phyloP scores from a whole-genome alignment of 331 rosid species.

The Prunus yedoensis region DNA sequence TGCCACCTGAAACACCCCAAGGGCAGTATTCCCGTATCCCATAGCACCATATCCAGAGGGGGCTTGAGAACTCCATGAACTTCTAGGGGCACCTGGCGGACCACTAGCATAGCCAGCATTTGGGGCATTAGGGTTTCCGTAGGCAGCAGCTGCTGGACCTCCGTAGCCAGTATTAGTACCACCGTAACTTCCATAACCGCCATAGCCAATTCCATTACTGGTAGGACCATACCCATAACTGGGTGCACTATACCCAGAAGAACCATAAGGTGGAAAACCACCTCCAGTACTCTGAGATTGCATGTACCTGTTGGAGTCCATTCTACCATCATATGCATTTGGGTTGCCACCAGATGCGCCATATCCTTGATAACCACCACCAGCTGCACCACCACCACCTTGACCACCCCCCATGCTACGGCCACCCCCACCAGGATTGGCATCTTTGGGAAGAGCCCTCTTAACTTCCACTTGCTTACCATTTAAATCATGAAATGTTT shows the following conservation, averaged over 20 bases:
- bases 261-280: slow-evolving; percentile 90
- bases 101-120: slow-evolving; percentile 80
- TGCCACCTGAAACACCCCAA: slow-evolving; percentile 75
- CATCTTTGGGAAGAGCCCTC: slow-evolving; percentile 98
- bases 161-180: slow-evolving; percentile 78
- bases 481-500: slow-evolving; percentile 86
- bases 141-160: slow-evolving; percentile 82
- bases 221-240: slow-evolving; percentile 94
- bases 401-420: slow-evolving; percentile 66
- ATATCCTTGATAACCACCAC: slow-evolving; percentile 80
- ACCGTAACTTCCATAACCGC: slow-evolving; percentile 80
- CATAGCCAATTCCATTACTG: slow-evolving; percentile 76
- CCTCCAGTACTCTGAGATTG: slow-evolving; percentile 78
- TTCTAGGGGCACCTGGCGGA: slow-evolving; percentile 83
- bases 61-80: slow-evolving; percentile 82
- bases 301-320: slow-evolving; percentile 89
- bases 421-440: slow-evolving; percentile 89
- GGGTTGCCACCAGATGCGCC: slow-evolving; percentile 88
- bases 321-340: slow-evolving; percentile 75
- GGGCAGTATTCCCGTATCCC: slow-evolving; percentile 87
- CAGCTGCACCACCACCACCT: slow-evolving; percentile 40
- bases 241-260: slow-evolving; percentile 73
- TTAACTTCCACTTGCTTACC: slow-evolving; percentile 99
- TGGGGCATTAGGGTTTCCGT: slow-evolving; percentile 84
- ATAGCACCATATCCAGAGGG: slow-evolving; percentile 91